A percentile compares a stretch with the other conserved stretches of the same genome.
Evolutionary conservation across 2,329 filamentous ascomycete species (phyloP).

Genomic region (Cytospora mali): DNA sequence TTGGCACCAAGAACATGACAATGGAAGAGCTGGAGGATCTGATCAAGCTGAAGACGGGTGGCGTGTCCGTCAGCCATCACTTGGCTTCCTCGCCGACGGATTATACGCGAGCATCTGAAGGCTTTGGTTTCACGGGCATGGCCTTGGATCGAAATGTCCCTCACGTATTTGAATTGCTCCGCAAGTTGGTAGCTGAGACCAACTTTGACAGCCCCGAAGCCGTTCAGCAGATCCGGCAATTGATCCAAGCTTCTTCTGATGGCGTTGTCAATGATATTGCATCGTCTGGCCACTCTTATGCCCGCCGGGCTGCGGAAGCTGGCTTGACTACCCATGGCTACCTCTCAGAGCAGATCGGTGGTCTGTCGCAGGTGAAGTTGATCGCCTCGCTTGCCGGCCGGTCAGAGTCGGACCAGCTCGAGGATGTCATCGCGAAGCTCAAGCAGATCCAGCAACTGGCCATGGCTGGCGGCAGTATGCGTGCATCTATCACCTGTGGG

Average conservation of each 20-base stretch:
- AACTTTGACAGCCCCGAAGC: conserved; percentile 86
- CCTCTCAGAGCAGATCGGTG: conserved; percentile 81
- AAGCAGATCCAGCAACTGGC: conserved; percentile 83
- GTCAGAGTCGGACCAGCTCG: conserved; percentile 67
- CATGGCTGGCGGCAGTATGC: conserved; percentile 69
- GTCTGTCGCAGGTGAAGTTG: conserved; percentile 87
- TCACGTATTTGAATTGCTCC: conserved; percentile 85
- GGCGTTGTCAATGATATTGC: conserved; percentile 92
- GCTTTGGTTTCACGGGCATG: conserved; percentile 81
- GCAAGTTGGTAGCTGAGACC: conserved; percentile 80
- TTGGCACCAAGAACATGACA: conserved; percentile 82
- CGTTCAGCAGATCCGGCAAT: conserved; percentile 78
- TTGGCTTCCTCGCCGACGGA: conserved; percentile 77
- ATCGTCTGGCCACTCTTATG: conserved; percentile 85
- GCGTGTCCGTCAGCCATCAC: conserved; percentile 82
- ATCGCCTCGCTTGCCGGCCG: conserved; percentile 78
- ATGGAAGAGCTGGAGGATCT: conserved; percentile 96
- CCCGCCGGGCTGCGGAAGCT: conserved; percentile 80
- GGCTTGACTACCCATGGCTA: conserved; percentile 72
- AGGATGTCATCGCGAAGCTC: conserved; percentile 78
- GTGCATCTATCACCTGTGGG: conserved; percentile 85
- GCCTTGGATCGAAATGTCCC: conserved; percentile 88
- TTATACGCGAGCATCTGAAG: conserved; percentile 73
- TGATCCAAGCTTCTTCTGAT: conserved; percentile 84
- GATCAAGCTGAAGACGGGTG: conserved; percentile 95